These are phyloP conservation scores for Capsicum rhomboideum DNA, from an alignment of 257 asterid genomes.

Conservation along the genomic window DNA sequence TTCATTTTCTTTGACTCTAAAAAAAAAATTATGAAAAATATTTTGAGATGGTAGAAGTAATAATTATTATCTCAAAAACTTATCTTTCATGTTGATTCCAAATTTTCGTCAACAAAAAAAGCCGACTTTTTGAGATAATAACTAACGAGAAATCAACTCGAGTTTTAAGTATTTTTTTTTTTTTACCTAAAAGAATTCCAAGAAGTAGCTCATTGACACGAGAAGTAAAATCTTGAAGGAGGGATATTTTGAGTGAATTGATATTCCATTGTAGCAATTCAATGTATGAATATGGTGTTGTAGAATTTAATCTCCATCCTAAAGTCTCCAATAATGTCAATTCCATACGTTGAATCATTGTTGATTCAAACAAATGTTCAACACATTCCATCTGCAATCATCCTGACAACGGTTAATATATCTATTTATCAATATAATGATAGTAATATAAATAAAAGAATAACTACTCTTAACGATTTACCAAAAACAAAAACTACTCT, in stretches of 20 bases:
- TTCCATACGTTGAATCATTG: conserved; percentile 49
- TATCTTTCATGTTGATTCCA: background rate
- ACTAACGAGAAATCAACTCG: background rate
- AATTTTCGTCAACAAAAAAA: too few species aligned
- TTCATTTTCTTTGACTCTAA: too few species aligned
- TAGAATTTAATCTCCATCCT: conserved; percentile 45
- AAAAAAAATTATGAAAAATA: too few species aligned
- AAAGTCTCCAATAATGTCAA: conserved; percentile 36
- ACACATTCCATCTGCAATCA: conserved; percentile 31
- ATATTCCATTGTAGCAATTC: conserved; percentile 19
- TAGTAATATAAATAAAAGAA: too few species aligned
- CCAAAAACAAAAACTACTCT: too few species aligned
- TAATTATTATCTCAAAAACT: background rate
- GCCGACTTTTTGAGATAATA: background rate
- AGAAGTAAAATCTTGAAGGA: conserved; percentile 12
- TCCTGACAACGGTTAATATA: background rate
- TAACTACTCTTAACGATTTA: too few species aligned
- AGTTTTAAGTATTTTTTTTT: background rate
- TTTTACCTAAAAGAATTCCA: conserved; percentile 43
- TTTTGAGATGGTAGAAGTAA: too few species aligned
- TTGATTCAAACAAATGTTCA: conserved; percentile 28
- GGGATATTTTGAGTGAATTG: conserved; percentile 17
- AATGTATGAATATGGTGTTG: conserved; percentile 51
- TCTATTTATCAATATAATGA: too few species aligned
- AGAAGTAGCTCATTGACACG: conserved; percentile 32